Evolutionary conservation across 129 eudicot genomes (phyloP), one percentile per base, ranked within the genome.

Genomic region (Arctium lappa): DNA sequence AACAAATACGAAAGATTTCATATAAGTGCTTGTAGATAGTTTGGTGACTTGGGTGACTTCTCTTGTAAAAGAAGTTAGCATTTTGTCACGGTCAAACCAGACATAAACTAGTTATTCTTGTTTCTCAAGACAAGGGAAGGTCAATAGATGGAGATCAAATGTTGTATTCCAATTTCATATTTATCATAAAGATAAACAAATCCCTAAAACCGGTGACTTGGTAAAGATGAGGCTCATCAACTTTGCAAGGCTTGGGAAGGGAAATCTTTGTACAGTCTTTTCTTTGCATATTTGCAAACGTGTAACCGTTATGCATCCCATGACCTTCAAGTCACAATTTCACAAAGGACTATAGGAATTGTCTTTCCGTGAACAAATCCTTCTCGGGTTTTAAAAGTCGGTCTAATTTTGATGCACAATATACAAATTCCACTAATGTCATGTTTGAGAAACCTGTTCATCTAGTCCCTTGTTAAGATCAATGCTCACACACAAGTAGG

Each of bases 1-100:
- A 63, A 73, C 76, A 79, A 74, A 44, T 73, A 62, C 6, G n/a
- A 84, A 79, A 44, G 27, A 33, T 63, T 60, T 60, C 68, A 60
- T 60, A 60, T 60, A n/a, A 69, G 36, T 40, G 44, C 62, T 22
- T 76, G 69, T n/a, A 65, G 29, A 66, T 44, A 76, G 34, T 40
- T 34, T 63, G 48, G 66, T 18, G 37, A 63, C 69, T 30, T 65
- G 12, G 48, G 66, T 18, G 37, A 63, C 69, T 30, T 65, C 18
- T 74, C 85, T 82, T 66, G 81, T 66, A 66, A 65, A 75, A 32
- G 80, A 32, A 82, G 85, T 82, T 82, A 75, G 37, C 69, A 74
- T 11, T 82, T 10, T 11, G 53, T 31, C 69, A 72, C 0, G 34
- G 77, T 74, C 80, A 75, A 75, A 9, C 15, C 68, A 3, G 34